phyloP scores from a whole-genome alignment of 2,329 filamentous ascomycete species.

The Shiraia sp. region DNA sequence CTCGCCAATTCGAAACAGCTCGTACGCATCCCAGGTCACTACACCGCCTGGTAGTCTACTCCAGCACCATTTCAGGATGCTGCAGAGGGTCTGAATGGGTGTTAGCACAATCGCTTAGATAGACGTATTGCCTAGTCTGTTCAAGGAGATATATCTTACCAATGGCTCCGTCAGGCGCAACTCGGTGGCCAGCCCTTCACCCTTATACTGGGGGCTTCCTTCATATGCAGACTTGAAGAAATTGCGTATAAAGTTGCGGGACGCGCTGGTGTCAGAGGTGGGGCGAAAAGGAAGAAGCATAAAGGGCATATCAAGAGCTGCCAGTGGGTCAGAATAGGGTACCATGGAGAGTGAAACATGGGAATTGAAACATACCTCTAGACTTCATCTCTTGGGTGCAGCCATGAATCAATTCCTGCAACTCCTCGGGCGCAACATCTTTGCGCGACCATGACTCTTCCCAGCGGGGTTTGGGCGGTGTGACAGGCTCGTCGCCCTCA shows the following conservation, averaged over 20 bases:
- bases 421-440: constrained; percentile 83
- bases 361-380: constrained; percentile 67
- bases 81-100: constrained; percentile 74
- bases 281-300: constrained; percentile 92
- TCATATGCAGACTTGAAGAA: constrained; percentile 77
- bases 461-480: constrained; percentile 74
- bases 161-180: constrained; percentile 91
- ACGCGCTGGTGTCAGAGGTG: constrained; percentile 86
- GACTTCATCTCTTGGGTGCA: constrained; percentile 93
- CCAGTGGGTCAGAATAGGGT: constrained; percentile 19
- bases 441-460: constrained; percentile 85
- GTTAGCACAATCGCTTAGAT: constrained; percentile 16
- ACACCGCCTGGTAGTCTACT: constrained; percentile 87
- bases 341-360: not conserved
- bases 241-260: constrained; percentile 88
- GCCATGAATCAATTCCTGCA: constrained; percentile 80
- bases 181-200: constrained; percentile 78
- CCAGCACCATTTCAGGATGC: constrained; percentile 98
- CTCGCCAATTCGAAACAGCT: constrained; percentile 93
- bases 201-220: constrained; percentile 60
- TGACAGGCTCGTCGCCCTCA: constrained; percentile 24
- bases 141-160: constrained; percentile 58
- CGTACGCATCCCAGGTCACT: constrained; percentile 96
- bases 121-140: too few species aligned
- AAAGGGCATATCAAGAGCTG: constrained; percentile 89